Conservation (phyloP, 2,329 filamentous ascomycete species). For the Alternaria burnsii region DNA sequence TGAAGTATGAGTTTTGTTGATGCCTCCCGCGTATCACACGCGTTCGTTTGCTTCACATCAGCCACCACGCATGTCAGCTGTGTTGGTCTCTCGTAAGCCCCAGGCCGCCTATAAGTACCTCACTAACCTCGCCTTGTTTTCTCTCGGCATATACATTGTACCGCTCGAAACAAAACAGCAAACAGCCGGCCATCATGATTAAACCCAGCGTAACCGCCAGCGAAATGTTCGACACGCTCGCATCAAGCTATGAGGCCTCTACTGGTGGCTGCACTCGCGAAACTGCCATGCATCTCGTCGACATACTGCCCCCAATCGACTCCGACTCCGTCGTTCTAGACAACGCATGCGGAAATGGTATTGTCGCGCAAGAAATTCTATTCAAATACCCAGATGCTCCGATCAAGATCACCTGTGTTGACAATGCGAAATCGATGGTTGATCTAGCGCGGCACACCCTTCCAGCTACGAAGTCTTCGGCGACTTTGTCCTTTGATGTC, state of each 20-base stretch:
- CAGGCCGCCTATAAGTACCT: conserved; percentile 2
- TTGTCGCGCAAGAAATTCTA: conserved; percentile 29
- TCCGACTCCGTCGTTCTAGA: conserved; percentile 29
- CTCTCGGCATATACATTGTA: neutral
- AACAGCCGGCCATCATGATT: neutral
- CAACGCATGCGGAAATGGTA: conserved; percentile 39
- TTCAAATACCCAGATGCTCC: conserved; percentile 5
- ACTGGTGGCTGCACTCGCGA: conserved; percentile 28
- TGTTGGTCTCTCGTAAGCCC: neutral
- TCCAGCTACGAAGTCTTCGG: neutral
- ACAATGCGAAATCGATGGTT: conserved; percentile 19
- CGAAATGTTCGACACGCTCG: conserved; percentile 1
- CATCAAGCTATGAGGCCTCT: conserved; percentile 22
- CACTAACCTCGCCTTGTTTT: neutral
- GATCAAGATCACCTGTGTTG: conserved; percentile 18
- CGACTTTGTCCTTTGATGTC: conserved; percentile 1
- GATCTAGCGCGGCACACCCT: conserved; percentile 10
- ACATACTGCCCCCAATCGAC: conserved; percentile 20
- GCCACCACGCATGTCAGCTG: conserved; percentile 5
- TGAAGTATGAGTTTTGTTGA: neutral
- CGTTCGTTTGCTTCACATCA: neutral
- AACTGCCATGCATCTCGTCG: conserved; percentile 23
- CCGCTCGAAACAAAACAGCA: neutral
- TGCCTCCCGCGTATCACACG: neutral
- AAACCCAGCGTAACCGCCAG: neutral